Percentiles rank a stretch among this genome's conserved stretches.
phyloP scores from a whole-genome alignment of 352 stramenopile genomes.

The Thraustochytrium striatum region DNA sequence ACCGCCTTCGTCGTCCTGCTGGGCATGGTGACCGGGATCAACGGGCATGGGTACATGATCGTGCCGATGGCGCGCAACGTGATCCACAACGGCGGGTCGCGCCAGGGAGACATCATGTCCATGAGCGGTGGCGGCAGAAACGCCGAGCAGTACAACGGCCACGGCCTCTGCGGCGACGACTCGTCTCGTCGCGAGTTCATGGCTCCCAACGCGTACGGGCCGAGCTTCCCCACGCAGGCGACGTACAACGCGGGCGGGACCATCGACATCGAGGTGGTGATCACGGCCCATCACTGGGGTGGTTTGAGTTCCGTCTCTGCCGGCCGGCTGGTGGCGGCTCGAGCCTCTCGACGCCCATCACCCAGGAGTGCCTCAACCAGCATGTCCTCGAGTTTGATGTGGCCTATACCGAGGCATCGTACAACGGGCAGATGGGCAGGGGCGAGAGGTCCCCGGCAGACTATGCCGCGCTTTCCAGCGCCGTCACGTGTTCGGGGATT shows the following conservation, averaged over 20 bases:
- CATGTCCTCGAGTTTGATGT: constrained; percentile 56
- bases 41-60: constrained; percentile 24
- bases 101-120: constrained; percentile 25
- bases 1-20: neutral
- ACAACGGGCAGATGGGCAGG: neutral
- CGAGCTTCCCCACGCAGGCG: neutral
- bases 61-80: neutral
- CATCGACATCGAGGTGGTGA: constrained; percentile 56
- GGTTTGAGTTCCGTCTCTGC: constrained; percentile 63
- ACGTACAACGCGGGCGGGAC: constrained; percentile 18
- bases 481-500: constrained; percentile 28
- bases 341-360: constrained; percentile 53
- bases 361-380: constrained; percentile 59
- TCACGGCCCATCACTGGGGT: constrained; percentile 61
- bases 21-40: too few relatives aligned
- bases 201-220: constrained; percentile 7
- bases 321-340: constrained; percentile 34
- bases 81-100: neutral
- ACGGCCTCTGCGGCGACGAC: constrained; percentile 44
- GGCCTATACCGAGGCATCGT: neutral
- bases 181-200: constrained; percentile 8
- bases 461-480: neutral
- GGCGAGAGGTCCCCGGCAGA: constrained; percentile 12
- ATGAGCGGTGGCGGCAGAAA: constrained; percentile 12
- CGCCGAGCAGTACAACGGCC: neutral